Evolutionary conservation across 768 basidiomycete species (phyloP).

Genomic region (Russula abietina): DNA sequence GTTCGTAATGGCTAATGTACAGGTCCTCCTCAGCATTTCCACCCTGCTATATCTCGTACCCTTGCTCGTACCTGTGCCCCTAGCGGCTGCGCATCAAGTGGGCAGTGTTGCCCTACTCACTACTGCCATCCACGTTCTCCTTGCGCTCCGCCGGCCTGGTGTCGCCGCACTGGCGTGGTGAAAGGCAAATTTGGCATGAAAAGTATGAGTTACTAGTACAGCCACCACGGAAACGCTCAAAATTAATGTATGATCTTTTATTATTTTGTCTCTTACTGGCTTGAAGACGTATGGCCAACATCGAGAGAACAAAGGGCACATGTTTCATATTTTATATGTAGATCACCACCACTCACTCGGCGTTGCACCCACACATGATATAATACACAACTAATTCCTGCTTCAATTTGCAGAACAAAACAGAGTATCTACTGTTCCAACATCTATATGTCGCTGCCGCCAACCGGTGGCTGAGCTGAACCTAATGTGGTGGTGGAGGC

Average conservation of each 20-base stretch:
- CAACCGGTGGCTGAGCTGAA: constrained; percentile 34
- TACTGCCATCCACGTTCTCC: constrained; percentile 69
- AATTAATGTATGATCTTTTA: background rate
- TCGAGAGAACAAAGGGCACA: background rate
- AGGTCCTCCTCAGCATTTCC: constrained; percentile 68
- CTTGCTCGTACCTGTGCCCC: constrained; percentile 83
- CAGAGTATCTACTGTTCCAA: too few species aligned
- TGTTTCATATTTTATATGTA: background rate
- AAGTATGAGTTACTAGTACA: background rate
- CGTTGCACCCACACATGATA: background rate
- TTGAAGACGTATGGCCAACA: background rate
- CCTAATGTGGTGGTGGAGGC: constrained; percentile 33
- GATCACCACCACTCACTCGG: constrained; percentile 4
- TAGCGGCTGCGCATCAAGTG: constrained; percentile 93
- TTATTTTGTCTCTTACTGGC: background rate
- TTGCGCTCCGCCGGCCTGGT: constrained; percentile 66
- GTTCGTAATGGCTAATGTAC: too few species aligned
- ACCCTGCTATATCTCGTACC: constrained; percentile 90
- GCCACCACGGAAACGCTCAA: background rate
- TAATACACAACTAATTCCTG: constrained; percentile 4
- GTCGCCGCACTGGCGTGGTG: constrained; percentile 59
- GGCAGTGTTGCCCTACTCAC: constrained; percentile 87
- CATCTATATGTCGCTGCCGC: too few species aligned
- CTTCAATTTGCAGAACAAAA: constrained; percentile 4
- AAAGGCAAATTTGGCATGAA: constrained; percentile 28